Evolutionary conservation across 1,284 basidiomycete genomes (phyloP).

Genomic region (Termitomyces sp.): DNA sequence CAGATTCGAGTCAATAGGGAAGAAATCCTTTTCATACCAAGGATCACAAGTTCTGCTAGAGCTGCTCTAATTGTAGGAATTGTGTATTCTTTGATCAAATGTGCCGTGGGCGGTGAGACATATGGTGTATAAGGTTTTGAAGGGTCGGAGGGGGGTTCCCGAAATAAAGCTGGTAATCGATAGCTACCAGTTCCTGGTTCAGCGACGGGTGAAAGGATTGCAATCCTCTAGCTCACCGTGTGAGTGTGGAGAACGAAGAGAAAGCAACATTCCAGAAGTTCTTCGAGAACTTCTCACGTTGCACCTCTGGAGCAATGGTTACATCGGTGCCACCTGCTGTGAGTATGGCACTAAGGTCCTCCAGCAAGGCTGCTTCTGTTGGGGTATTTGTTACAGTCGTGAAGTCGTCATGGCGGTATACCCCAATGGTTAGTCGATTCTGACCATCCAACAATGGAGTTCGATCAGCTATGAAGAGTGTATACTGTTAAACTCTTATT

Average conservation of each 20-base stretch:
- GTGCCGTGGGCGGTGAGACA: conserved; percentile 37
- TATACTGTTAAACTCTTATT: conserved; percentile 16
- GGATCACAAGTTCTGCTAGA: conserved; percentile 41
- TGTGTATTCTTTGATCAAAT: conserved; percentile 40
- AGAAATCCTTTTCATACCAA: conserved; percentile 28
- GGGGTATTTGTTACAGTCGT: conserved; percentile 38
- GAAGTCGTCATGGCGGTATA: conserved; percentile 44
- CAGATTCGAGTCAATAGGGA: not conserved
- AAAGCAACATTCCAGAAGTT: conserved; percentile 63
- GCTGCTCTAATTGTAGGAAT: conserved; percentile 42
- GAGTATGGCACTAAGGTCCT: conserved; percentile 43
- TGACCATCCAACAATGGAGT: conserved; percentile 18
- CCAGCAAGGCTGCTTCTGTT: conserved; percentile 38
- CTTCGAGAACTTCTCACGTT: conserved; percentile 56
- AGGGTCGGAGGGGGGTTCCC: conserved; percentile 33
- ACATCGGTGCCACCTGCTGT: conserved; percentile 43
- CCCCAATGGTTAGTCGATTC: conserved; percentile 49
- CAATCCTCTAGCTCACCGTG: conserved; percentile 26
- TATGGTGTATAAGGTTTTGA: conserved; percentile 32
- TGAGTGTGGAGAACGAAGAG: conserved; percentile 48
- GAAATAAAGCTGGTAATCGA: conserved; percentile 49
- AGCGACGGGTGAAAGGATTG: not conserved
- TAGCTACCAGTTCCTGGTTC: conserved; percentile 22
- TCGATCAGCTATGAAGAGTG: not conserved
- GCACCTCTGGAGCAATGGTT: conserved; percentile 51